Conservation (phyloP, 306 rosid genomes). For the Herpetospermum pedunculosum region DNA sequence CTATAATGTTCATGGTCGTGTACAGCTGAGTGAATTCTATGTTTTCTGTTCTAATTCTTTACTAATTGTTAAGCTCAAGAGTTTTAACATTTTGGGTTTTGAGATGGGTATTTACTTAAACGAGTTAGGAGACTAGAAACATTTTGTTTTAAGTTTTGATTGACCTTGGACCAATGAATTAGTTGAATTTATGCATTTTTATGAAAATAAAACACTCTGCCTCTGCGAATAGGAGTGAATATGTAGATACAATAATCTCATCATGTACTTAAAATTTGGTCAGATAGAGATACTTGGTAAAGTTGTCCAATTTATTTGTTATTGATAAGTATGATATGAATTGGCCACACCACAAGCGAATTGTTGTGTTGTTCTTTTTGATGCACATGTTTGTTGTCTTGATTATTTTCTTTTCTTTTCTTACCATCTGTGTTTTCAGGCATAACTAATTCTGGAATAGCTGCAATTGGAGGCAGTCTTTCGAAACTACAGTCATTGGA, state of each 20-base stretch:
- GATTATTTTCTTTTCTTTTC: neutral
- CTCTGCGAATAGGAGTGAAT: neutral
- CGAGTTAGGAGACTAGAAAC: neutral
- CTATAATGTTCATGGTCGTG: neutral
- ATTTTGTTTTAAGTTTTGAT: neutral
- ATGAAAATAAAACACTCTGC: neutral
- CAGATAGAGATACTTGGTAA: neutral
- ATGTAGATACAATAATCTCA: neutral
- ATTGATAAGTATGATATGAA: neutral
- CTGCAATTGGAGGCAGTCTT: constrained; percentile 61
- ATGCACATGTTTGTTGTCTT: neutral
- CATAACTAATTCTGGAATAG: constrained; percentile 62
- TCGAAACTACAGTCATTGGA: constrained; percentile 63
- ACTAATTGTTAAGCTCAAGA: neutral
- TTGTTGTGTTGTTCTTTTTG: neutral
- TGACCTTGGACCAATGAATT: neutral
- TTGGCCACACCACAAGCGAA: neutral
- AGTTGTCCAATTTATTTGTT: neutral
- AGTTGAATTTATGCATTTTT: neutral
- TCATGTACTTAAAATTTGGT: neutral
- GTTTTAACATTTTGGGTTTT: neutral
- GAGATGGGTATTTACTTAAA: neutral
- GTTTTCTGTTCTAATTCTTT: neutral
- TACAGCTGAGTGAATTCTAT: neutral
- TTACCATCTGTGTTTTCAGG: constrained; percentile 31